Base-by-base conservation (phyloP, 1,284 basidiomycete genomes). In the Caloboletus firmus region DNA sequence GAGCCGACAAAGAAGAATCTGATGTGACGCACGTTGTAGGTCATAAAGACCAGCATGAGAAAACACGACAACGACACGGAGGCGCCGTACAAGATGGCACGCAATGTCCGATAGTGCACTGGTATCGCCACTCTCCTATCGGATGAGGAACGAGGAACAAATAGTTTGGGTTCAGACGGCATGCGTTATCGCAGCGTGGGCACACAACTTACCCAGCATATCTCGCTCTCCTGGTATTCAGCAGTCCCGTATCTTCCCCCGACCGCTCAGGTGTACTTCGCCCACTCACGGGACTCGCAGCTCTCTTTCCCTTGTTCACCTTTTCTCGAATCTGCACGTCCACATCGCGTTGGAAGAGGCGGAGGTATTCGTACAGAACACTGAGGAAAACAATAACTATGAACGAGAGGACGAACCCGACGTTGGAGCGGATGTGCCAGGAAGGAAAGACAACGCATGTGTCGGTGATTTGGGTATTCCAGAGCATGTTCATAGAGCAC, bases 11-110 rank as follows among this genome's bases (percentile, higher is more conserved):
- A 48, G 12, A 44, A 49, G 17, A 5, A 24, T 12, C 2, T 4
- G 32, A 34, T n/a, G 9, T 36, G 51, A 69, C 76, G 60, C 56
- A 90, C 89, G 59, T 92, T 92, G 73, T 91, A 92, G 7, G 90
- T 92, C 89, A 92, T 92, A 74, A 90, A 91, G 42, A 93, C 81
- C 53, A 93, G 74, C 90, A 93, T 92, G 64, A 92, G 81, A 80
- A 92, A 93, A 76, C 90, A 90, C 26, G 89, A 91, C 48, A 91
- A 67, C 70, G 85, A 84, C 30, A 89, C 82, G 5, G 80, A 81
- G 8, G 73, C 71, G 30, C 83, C 89, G 62, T 92, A 92, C 28
- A 89, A 66, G 5, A 69, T 54, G 4, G 90, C 86, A 30, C 90
- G 79, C 32, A 83, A 63, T 17, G 78, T 52, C 18, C 88, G 84